Conservation (phyloP, 164 flowering plant species). For the Magnolia changhungtana region DNA sequence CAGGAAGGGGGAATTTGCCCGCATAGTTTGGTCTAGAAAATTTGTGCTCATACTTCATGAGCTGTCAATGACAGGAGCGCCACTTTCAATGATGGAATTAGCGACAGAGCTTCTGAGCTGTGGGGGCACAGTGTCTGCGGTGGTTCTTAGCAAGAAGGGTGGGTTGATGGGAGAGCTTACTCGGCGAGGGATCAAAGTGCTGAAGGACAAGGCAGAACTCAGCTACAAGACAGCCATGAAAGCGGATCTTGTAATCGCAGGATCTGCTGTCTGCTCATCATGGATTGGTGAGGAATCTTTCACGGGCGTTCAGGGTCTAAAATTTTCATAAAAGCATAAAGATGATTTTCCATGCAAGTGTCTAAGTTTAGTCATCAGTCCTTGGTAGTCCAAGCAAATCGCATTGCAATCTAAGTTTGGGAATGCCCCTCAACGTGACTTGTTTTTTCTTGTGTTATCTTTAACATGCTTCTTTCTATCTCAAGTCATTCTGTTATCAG, state of each 20-base stretch:
- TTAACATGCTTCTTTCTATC: too few relatives aligned
- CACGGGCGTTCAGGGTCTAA: background rate
- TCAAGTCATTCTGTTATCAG: too few relatives aligned
- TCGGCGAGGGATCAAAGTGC: constrained; percentile 81
- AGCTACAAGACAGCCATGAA: constrained; percentile 91
- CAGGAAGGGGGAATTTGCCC: constrained; percentile 74
- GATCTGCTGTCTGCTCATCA: constrained; percentile 93
- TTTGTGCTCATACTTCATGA: constrained; percentile 89
- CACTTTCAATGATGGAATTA: constrained; percentile 94
- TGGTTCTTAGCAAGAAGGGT: constrained; percentile 87
- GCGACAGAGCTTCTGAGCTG: constrained; percentile 95
- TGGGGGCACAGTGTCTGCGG: constrained; percentile 92
- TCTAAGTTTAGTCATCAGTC: too few relatives aligned
- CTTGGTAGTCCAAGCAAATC: too few relatives aligned
- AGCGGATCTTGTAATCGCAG: constrained; percentile 93
- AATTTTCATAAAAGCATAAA: background rate
- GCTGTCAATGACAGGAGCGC: constrained; percentile 96
- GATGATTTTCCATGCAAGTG: background rate
- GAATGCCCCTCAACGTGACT: too few relatives aligned
- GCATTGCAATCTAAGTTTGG: too few relatives aligned
- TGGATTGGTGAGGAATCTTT: constrained; percentile 82
- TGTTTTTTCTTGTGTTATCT: too few relatives aligned
- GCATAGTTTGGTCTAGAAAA: constrained; percentile 89
- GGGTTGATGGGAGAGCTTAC: constrained; percentile 84
- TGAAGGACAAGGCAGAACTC: constrained; percentile 70